phyloP scores from a whole-genome alignment of 208 protist species.

The Balamuthia mandrillaris region DNA sequence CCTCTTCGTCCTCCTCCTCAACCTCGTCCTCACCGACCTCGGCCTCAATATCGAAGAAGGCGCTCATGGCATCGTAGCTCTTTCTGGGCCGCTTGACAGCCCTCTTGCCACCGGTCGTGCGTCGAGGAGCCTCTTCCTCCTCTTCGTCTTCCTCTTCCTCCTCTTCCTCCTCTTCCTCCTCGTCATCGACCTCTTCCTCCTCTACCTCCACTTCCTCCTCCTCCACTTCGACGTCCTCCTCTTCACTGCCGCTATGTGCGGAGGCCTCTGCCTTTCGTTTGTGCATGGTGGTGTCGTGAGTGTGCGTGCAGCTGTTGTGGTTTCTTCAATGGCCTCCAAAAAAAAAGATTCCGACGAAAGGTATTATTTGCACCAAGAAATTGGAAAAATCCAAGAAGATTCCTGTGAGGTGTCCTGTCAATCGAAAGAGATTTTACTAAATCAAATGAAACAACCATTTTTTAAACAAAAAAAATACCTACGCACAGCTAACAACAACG shows the following conservation, averaged over 20 bases:
- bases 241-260: not conserved
- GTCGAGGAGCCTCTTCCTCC: not conserved
- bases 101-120: not conserved
- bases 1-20: not conserved
- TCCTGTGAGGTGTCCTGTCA: no score
- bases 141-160: not conserved
- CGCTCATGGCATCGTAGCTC: not conserved
- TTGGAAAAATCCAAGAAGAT: no score
- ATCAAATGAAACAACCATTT: no score
- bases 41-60: not conserved
- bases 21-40: not conserved
- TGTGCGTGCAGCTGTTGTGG: no score
- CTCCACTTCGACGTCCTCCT: not conserved
- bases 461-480: no score
- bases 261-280: no score
- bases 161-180: slow-evolving; percentile 9
- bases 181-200: not conserved
- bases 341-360: no score
- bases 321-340: no score
- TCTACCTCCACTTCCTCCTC: not conserved
- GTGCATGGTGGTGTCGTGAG: no score
- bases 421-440: no score
- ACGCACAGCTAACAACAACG: no score
- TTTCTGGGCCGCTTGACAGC: not conserved
- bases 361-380: no score